A percentile compares a stretch with the other conserved stretches of the same genome.
These are phyloP conservation scores for Phylloporus arenicola DNA, from an alignment of 768 basidiomycete genomes.

Conservation along the genomic window DNA sequence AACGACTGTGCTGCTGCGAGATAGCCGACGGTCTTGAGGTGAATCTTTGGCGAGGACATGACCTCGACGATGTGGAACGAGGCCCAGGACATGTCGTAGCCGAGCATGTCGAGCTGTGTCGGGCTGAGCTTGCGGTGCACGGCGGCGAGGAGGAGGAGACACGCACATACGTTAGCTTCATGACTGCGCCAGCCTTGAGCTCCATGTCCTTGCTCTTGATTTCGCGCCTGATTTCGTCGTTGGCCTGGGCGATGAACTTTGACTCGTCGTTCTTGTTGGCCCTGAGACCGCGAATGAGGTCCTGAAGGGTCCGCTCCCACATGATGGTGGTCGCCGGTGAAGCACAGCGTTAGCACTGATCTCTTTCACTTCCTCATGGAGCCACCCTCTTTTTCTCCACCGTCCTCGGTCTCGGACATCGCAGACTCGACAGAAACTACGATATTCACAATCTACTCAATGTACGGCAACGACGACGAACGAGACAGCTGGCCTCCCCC, in stretches of 20 bases:
- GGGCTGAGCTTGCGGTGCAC: slow-evolving; percentile 9
- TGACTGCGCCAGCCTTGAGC: slow-evolving; percentile 88
- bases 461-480: slow-evolving; percentile 64
- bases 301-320: slow-evolving; percentile 96
- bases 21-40: slow-evolving; percentile 94
- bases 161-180: slow-evolving; percentile 96
- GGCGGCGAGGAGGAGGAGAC: not conserved
- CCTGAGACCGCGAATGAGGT: slow-evolving; percentile 90
- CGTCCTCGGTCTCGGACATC: slow-evolving; percentile 23
- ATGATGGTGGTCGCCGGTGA: slow-evolving; percentile 32
- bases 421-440: slow-evolving; percentile 61
- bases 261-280: slow-evolving; percentile 93
- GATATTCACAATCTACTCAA: slow-evolving; percentile 80
- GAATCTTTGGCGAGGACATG: slow-evolving; percentile 89
- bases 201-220: slow-evolving; percentile 94
- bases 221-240: slow-evolving; percentile 92
- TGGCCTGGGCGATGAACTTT: slow-evolving; percentile 86
- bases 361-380: slow-evolving; percentile 35
- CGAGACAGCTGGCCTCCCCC: slow-evolving; percentile 45
- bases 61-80: slow-evolving; percentile 97
- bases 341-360: not conserved
- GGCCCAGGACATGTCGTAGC: slow-evolving; percentile 91
- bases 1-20: slow-evolving; percentile 91
- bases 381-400: slow-evolving; percentile 33
- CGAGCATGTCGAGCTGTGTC: slow-evolving; percentile 90